phyloP scores from a whole-genome alignment of 208 protist genomes.

The Trypanosoma grayi region DNA sequence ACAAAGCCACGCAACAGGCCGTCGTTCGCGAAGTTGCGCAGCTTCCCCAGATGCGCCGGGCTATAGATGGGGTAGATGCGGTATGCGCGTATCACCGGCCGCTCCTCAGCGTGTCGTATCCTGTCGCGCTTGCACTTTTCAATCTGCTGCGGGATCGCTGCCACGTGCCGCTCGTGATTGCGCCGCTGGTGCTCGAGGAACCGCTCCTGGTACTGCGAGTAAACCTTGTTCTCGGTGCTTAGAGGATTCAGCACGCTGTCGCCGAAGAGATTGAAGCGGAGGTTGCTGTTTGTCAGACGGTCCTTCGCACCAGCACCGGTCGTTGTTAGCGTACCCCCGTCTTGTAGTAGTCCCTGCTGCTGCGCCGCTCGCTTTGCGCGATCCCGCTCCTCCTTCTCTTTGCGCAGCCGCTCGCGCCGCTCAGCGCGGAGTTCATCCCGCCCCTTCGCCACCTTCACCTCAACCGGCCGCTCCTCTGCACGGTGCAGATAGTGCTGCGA shows the following conservation, averaged over 20 bases:
- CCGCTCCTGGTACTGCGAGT: slow-evolving; percentile 74
- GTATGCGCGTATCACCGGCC: slow-evolving; percentile 63
- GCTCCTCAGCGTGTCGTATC: slow-evolving; percentile 52
- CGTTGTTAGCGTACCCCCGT: neutral
- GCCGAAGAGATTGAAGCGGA: slow-evolving; percentile 55
- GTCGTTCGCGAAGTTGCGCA: slow-evolving; percentile 82
- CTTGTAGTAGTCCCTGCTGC: neutral
- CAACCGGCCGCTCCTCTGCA: slow-evolving; percentile 17
- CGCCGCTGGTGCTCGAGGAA: slow-evolving; percentile 66
- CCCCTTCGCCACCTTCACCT: slow-evolving; percentile 46
- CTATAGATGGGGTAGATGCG: slow-evolving; percentile 66
- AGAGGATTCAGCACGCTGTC: slow-evolving; percentile 74
- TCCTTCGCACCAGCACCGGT: slow-evolving; percentile 24
- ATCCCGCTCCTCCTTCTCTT: slow-evolving; percentile 44
- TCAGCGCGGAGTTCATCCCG: slow-evolving; percentile 63
- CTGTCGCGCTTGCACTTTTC: slow-evolving; percentile 55
- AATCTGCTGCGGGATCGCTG: slow-evolving; percentile 70
- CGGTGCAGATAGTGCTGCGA: slow-evolving; percentile 40
- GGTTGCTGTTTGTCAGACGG: slow-evolving; percentile 58
- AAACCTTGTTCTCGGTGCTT: slow-evolving; percentile 54
- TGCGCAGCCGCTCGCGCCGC: slow-evolving; percentile 51
- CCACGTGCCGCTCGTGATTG: slow-evolving; percentile 83
- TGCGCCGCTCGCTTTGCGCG: slow-evolving; percentile 26
- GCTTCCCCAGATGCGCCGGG: slow-evolving; percentile 54
- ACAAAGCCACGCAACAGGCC: slow-evolving; percentile 70